Percentiles rank a stretch among this genome's conserved stretches.
Evolutionary conservation across 495 filamentous ascomycete genomes (phyloP).

Genomic region (Cenococcum geophilum): DNA sequence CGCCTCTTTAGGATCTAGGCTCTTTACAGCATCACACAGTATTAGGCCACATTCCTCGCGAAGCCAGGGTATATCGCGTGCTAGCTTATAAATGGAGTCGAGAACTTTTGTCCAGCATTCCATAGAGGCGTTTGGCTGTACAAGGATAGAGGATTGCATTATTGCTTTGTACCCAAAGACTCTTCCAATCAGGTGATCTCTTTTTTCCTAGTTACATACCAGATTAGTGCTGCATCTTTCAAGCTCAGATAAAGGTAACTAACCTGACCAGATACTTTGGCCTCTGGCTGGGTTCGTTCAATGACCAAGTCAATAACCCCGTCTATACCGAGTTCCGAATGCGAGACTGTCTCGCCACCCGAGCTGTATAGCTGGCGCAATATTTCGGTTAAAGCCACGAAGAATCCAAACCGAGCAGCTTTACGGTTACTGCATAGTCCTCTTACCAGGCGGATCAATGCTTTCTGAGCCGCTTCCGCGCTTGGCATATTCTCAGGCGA

Average conservation of each 20-base stretch:
- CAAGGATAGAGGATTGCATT: conserved; percentile 68
- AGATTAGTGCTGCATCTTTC: neutral
- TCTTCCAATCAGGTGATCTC: conserved; percentile 76
- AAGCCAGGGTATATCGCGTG: conserved; percentile 73
- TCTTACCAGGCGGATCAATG: conserved; percentile 62
- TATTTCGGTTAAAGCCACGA: conserved; percentile 79
- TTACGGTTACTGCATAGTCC: conserved; percentile 87
- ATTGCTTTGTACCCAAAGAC: conserved; percentile 84
- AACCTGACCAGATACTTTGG: conserved; percentile 60
- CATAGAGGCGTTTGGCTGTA: conserved; percentile 44
- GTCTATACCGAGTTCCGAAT: conserved; percentile 9
- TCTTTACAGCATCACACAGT: conserved; percentile 41
- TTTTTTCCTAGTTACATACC: conserved; percentile 58
- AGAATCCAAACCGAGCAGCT: conserved; percentile 85
- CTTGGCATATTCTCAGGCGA: conserved; percentile 25
- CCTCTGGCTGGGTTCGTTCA: conserved; percentile 57
- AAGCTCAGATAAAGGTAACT: conserved; percentile 12
- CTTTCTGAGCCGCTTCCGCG: conserved; percentile 31
- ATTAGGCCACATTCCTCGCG: conserved; percentile 80
- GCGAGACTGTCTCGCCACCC: conserved; percentile 3
- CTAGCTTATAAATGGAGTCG: conserved; percentile 51
- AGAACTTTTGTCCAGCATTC: conserved; percentile 59
- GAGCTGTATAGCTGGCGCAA: conserved; percentile 55
- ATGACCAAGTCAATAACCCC: conserved; percentile 54
- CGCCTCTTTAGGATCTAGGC: conserved; percentile 40